Percentiles rank a stretch among this genome's conserved stretches.
phyloP scores from a whole-genome alignment of 2,329 filamentous ascomycete genomes.

The Waltergamsia citrina region DNA sequence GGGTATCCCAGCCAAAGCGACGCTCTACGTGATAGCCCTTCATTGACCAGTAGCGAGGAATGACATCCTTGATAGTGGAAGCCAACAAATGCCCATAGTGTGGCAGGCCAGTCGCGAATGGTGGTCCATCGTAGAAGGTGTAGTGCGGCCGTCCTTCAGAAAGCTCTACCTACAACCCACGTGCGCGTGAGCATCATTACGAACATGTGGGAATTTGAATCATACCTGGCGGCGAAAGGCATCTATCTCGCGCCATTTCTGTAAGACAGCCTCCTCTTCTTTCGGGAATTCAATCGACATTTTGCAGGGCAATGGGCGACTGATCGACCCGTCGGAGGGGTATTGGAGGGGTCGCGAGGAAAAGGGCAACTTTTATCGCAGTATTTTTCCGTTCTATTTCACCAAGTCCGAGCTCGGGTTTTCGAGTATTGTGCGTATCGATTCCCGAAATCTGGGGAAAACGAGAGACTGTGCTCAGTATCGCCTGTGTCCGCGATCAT shows the following conservation, averaged over 20 bases:
- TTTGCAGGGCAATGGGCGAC: too few relatives aligned
- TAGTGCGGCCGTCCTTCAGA: slow-evolving; percentile 76
- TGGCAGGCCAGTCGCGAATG: slow-evolving; percentile 63
- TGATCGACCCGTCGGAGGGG: neutral
- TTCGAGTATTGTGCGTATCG: too few relatives aligned
- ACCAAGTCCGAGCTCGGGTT: too few relatives aligned
- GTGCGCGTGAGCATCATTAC: neutral
- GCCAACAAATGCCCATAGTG: slow-evolving; percentile 70
- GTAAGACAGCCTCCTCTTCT: slow-evolving; percentile 78
- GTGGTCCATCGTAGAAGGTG: slow-evolving; percentile 88
- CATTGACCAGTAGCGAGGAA: slow-evolving; percentile 96
- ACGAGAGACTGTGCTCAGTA: too few relatives aligned
- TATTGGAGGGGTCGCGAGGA: neutral
- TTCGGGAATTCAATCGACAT: slow-evolving; percentile 91
- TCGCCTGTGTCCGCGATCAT: too few relatives aligned
- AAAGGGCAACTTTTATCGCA: too few relatives aligned
- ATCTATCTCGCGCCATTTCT: slow-evolving; percentile 83
- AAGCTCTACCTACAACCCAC: slow-evolving; percentile 51
- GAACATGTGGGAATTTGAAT: neutral
- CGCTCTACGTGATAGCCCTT: slow-evolving; percentile 88
- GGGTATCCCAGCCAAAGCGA: slow-evolving; percentile 90
- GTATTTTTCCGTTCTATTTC: too few relatives aligned
- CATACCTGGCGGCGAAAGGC: slow-evolving; percentile 77
- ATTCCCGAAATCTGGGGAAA: too few relatives aligned
- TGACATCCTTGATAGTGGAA: slow-evolving; percentile 95